Percentiles rank a stretch among this genome's conserved stretches.
Evolutionary conservation across 1,139 yeast genomes (phyloP).

Genomic region (Meyerozyma guilliermondii): DNA sequence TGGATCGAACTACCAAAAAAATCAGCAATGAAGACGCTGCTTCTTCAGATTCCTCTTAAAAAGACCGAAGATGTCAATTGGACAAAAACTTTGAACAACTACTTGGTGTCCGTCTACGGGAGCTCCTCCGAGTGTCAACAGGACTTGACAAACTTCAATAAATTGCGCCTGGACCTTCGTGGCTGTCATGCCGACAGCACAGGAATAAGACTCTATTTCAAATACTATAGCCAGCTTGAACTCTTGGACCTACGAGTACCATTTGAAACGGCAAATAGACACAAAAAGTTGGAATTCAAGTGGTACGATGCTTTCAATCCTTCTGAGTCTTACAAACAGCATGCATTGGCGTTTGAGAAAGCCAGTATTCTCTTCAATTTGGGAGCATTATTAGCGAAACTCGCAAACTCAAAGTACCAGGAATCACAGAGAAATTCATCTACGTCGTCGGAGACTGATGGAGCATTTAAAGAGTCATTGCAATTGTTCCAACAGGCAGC

Average conservation of each 20-base stretch:
- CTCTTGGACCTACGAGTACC: slow-evolving; percentile 75
- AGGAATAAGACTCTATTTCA: slow-evolving; percentile 50
- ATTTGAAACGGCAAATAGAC: slow-evolving; percentile 49
- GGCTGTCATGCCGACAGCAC: slow-evolving; percentile 52
- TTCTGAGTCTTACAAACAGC: slow-evolving; percentile 35
- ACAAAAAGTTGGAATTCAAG: slow-evolving; percentile 52
- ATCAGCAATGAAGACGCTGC: slow-evolving; percentile 29
- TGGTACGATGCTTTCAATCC: slow-evolving; percentile 75
- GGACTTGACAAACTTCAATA: slow-evolving; percentile 53
- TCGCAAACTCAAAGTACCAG: slow-evolving; percentile 49
- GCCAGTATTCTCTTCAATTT: slow-evolving; percentile 76
- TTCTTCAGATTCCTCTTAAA: slow-evolving; percentile 41
- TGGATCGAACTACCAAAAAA: neutral
- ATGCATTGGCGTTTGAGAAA: slow-evolving; percentile 79
- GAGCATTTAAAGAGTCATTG: slow-evolving; percentile 52
- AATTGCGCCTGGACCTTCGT: slow-evolving; percentile 57
- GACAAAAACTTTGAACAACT: slow-evolving; percentile 56
- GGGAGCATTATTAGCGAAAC: slow-evolving; percentile 29
- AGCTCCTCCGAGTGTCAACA: slow-evolving; percentile 50
- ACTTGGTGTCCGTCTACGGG: slow-evolving; percentile 63
- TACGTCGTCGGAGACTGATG: slow-evolving; percentile 35
- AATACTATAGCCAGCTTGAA: slow-evolving; percentile 80
- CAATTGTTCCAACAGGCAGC: slow-evolving; percentile 70
- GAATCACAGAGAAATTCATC: slow-evolving; percentile 42
- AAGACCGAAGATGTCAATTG: slow-evolving; percentile 61